These are phyloP conservation scores for Rutstroemia sp. DNA, from an alignment of 2,329 filamentous ascomycete genomes.

Conservation along the genomic window DNA sequence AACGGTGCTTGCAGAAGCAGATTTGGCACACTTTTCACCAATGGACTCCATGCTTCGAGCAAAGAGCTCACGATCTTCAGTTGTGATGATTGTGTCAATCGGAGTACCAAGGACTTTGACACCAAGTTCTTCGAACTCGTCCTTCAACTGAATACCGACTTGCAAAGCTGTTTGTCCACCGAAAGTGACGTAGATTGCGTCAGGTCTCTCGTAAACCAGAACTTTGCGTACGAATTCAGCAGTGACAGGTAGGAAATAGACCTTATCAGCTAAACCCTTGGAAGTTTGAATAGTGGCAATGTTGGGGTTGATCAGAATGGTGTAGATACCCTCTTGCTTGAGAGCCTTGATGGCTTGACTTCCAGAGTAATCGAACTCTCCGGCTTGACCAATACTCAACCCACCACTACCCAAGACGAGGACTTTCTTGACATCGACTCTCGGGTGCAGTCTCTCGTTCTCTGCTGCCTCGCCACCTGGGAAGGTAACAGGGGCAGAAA, in stretches of 20 bases:
- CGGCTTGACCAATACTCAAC: conserved; percentile 92
- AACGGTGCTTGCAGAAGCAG: conserved; percentile 82
- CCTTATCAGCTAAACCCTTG: conserved; percentile 90
- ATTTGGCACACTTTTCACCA: conserved; percentile 93
- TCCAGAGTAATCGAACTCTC: conserved; percentile 99
- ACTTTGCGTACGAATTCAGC: conserved; percentile 97
- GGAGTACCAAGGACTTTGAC: conserved; percentile 95
- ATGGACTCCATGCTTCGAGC: conserved; percentile 94
- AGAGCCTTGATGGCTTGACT: conserved; percentile 87
- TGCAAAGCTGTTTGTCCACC: conserved; percentile 97
- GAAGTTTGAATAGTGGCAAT: conserved; percentile 98
- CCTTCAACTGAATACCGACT: conserved; percentile 95
- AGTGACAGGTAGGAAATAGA: conserved; percentile 97
- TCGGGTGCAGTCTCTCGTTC: conserved; percentile 68
- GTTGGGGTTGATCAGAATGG: conserved; percentile 94
- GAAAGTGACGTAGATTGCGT: conserved; percentile 96
- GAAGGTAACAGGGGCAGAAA: conserved; percentile 72
- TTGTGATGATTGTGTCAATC: conserved; percentile 87
- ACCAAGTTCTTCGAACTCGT: conserved; percentile 88
- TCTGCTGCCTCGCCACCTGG: conserved; percentile 77
- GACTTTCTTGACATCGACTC: conserved; percentile 92
- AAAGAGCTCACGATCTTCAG: conserved; percentile 93
- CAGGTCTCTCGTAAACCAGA: conserved; percentile 89
- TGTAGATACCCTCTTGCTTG: conserved; percentile 87
- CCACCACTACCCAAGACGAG: conserved; percentile 93